Conservation (phyloP, 768 basidiomycete genomes). For the Suillus subluteus region DNA sequence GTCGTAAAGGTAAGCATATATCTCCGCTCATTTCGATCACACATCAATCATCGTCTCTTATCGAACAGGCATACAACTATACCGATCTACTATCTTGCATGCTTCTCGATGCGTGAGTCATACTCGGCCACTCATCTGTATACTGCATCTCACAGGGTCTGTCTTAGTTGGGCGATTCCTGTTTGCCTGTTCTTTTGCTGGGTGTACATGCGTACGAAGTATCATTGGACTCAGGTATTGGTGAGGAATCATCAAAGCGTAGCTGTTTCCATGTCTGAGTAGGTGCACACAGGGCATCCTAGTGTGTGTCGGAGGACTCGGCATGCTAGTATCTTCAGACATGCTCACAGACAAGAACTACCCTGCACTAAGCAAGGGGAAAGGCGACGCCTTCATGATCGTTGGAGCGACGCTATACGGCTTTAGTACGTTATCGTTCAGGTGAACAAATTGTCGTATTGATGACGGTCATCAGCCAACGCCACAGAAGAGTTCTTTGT, state of each 20-base stretch:
- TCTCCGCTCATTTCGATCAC: background rate
- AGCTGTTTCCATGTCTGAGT: background rate
- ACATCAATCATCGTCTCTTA: conserved; percentile 3
- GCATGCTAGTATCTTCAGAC: conserved; percentile 79
- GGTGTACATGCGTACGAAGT: conserved; percentile 78
- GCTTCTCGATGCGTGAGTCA: conserved; percentile 82
- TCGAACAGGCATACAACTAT: conserved; percentile 73
- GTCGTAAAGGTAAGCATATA: conserved; percentile 63
- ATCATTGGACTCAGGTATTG: conserved; percentile 83
- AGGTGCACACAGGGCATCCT: conserved; percentile 57
- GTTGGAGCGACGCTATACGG: conserved; percentile 86
- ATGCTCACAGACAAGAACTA: conserved; percentile 78
- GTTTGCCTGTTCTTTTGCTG: conserved; percentile 83
- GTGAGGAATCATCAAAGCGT: conserved; percentile 42
- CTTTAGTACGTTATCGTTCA: conserved; percentile 59
- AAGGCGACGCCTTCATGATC: conserved; percentile 88
- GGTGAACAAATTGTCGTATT: background rate
- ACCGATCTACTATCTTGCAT: conserved; percentile 88
- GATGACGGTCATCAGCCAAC: conserved; percentile 55
- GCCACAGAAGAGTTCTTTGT: conserved; percentile 91
- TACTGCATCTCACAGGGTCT: conserved; percentile 10
- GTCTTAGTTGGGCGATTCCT: conserved; percentile 81
- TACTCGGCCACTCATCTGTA: background rate
- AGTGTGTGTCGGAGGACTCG: conserved; percentile 76
- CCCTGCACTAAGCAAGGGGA: conserved; percentile 62